phyloP scores from a whole-genome alignment of 2,329 filamentous ascomycete genomes.

The Colletotrichum aenigma region DNA sequence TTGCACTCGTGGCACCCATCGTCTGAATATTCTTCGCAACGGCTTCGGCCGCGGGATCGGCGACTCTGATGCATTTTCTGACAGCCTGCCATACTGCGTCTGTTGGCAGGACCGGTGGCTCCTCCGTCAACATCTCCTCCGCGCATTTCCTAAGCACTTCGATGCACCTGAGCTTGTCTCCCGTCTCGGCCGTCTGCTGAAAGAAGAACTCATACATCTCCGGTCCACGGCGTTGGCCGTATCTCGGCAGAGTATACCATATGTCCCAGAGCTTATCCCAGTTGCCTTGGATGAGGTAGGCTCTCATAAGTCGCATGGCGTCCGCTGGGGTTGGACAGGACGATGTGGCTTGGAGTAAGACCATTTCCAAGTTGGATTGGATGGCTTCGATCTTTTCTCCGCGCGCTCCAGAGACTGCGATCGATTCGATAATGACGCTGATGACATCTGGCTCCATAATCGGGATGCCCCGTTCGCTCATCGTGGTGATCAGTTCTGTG shows the following conservation, averaged over 20 bases:
- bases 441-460: slow-evolving; percentile 53
- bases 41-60: slow-evolving; percentile 53
- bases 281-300: slow-evolving; percentile 50
- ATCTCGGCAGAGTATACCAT: slow-evolving; percentile 61
- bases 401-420: slow-evolving; percentile 35
- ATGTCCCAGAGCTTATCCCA: slow-evolving; percentile 65
- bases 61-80: slow-evolving; percentile 58
- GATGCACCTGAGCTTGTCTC: slow-evolving; percentile 46
- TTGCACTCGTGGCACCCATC: not conserved
- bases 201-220: slow-evolving; percentile 62
- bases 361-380: slow-evolving; percentile 47
- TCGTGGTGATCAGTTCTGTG: slow-evolving; percentile 46
- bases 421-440: slow-evolving; percentile 47
- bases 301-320: slow-evolving; percentile 45
- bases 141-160: slow-evolving; percentile 56
- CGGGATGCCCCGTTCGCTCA: slow-evolving; percentile 48
- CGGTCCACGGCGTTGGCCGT: slow-evolving; percentile 51
- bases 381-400: slow-evolving; percentile 39
- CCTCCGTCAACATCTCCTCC: slow-evolving; percentile 64
- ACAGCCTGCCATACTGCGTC: slow-evolving; percentile 49
- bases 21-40: slow-evolving; percentile 24
- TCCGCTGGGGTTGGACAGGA: slow-evolving; percentile 41
- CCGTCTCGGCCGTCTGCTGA: slow-evolving; percentile 46
- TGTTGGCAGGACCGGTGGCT: slow-evolving; percentile 50
- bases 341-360: slow-evolving; percentile 42